These are phyloP conservation scores for Erysiphe neolycopersici DNA, from an alignment of 2,329 filamentous ascomycete species.

Conservation along the genomic window DNA sequence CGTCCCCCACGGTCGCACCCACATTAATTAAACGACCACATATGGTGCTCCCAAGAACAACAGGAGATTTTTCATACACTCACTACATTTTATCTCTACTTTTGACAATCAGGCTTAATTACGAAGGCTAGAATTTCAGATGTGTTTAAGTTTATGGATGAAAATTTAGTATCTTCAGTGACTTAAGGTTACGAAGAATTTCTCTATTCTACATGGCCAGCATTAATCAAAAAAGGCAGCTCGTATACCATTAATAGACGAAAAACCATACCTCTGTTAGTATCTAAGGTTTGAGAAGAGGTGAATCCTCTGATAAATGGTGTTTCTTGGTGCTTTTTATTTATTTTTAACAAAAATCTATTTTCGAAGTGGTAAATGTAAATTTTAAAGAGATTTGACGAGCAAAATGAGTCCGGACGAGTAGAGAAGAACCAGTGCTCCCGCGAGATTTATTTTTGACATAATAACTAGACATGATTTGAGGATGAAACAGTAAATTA, in stretches of 20 bases:
- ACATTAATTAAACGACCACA: neutral
- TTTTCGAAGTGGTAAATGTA: neutral
- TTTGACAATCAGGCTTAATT: neutral
- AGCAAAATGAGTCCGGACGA: neutral
- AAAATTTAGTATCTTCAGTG: neutral
- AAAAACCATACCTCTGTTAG: neutral
- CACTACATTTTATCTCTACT: neutral
- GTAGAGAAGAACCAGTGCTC: neutral
- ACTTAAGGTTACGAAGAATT: neutral
- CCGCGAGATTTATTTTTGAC: neutral
- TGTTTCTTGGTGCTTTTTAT: neutral
- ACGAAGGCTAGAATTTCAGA: neutral
- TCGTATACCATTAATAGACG: neutral
- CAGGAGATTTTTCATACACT: neutral
- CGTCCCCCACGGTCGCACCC: neutral
- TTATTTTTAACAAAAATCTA: neutral
- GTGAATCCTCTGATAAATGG: neutral
- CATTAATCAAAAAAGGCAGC: neutral
- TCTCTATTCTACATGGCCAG: neutral
- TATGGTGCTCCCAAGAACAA: neutral
- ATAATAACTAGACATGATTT: neutral
- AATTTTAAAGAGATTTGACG: neutral
- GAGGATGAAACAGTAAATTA: neutral
- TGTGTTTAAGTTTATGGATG: neutral
- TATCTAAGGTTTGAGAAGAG: neutral